Conservation (phyloP, 1,139 yeast species). For the Blastobotrys arbuscula region DNA sequence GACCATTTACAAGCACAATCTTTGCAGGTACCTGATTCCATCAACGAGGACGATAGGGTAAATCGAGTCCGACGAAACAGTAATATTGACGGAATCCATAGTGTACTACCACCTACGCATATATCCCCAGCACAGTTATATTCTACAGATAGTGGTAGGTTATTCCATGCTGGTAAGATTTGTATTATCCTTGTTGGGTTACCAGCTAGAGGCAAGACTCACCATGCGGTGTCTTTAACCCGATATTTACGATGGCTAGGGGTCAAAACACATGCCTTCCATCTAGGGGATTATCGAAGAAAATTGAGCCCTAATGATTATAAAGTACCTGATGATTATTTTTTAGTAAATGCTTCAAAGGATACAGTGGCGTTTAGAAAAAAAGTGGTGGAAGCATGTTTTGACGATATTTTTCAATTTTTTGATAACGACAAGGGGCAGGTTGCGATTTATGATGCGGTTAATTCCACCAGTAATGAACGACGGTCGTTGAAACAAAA, state of each 20-base stretch:
- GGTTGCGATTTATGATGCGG: constrained; percentile 94
- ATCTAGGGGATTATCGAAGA: constrained; percentile 87
- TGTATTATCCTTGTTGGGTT: constrained; percentile 86
- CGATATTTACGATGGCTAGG: constrained; percentile 92
- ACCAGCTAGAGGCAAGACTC: constrained; percentile 96
- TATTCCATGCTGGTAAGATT: constrained; percentile 94
- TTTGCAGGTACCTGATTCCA: neutral
- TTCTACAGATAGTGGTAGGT: constrained; percentile 81
- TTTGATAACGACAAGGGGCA: constrained; percentile 77
- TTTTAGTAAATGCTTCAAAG: constrained; percentile 56
- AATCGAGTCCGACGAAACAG: constrained; percentile 21
- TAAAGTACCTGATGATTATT: constrained; percentile 63
- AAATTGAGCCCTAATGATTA: constrained; percentile 40
- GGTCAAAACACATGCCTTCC: constrained; percentile 86
- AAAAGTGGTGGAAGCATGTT: constrained; percentile 57
- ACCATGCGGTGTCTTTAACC: constrained; percentile 83
- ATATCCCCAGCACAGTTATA: constrained; percentile 73
- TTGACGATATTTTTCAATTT: constrained; percentile 64
- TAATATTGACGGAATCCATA: constrained; percentile 32
- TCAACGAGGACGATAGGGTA: too few species aligned
- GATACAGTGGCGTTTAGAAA: constrained; percentile 54
- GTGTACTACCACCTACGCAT: constrained; percentile 33
- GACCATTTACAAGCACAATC: neutral
- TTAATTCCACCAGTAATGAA: constrained; percentile 71
- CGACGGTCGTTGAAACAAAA: constrained; percentile 52